These are phyloP conservation scores for Fonsecaea nubica DNA, from an alignment of 2,329 filamentous ascomycete species.

Conservation along the genomic window DNA sequence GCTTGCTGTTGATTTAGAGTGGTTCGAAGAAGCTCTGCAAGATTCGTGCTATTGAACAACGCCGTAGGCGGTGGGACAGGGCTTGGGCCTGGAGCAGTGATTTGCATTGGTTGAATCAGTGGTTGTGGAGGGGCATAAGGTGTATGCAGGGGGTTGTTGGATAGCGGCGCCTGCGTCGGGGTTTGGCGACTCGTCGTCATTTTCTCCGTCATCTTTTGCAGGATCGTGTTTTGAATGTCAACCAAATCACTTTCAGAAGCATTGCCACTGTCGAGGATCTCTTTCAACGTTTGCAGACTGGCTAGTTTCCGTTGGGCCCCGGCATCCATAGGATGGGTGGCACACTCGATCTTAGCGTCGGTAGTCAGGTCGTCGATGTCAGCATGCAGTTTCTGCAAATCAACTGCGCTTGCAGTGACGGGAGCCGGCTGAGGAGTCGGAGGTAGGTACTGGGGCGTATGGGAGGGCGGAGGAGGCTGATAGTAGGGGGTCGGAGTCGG, in stretches of 20 bases:
- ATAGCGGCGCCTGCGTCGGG: constrained; percentile 45
- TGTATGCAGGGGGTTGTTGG: constrained; percentile 43
- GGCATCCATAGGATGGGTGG: constrained; percentile 40
- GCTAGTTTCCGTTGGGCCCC: constrained; percentile 38
- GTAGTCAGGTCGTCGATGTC: constrained; percentile 59
- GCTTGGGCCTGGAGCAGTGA: constrained; percentile 14
- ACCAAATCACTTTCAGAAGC: constrained; percentile 37
- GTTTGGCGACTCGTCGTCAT: constrained; percentile 53
- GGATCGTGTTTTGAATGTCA: constrained; percentile 38
- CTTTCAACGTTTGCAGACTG: constrained; percentile 40
- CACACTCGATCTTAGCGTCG: constrained; percentile 41
- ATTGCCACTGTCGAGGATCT: constrained; percentile 39
- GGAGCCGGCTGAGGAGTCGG: constrained; percentile 43
- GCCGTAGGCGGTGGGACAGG: constrained; percentile 41
- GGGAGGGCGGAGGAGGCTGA: constrained; percentile 37
- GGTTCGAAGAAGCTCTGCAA: constrained; percentile 54
- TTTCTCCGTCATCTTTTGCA: constrained; percentile 46
- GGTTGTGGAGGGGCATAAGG: constrained; percentile 44
- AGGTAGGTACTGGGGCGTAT: constrained; percentile 42
- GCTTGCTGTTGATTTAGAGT: constrained; percentile 56
- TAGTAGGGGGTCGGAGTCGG: constrained; percentile 24
- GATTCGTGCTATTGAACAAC: constrained; percentile 51
- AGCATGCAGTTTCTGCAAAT: constrained; percentile 76
- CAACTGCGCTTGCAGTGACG: constrained; percentile 47
- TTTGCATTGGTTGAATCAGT: constrained; percentile 40